Conservation (phyloP, 164 flowering plant species). For the Vitis riparia region DNA sequence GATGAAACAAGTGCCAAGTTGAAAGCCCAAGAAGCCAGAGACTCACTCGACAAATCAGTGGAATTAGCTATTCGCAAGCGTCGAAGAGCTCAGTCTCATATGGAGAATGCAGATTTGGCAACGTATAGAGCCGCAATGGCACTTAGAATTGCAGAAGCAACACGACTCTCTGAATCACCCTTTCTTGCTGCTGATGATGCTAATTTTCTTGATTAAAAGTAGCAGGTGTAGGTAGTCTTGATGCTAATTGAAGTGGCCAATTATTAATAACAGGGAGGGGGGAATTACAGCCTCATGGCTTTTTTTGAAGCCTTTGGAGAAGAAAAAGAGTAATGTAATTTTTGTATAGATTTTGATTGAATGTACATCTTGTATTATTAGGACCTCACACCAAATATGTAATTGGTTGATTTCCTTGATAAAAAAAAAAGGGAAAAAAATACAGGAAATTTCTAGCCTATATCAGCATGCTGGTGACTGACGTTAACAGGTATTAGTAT, state of each 20-base stretch:
- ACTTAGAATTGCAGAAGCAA: conserved; percentile 61
- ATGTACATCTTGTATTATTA: conserved; percentile 40
- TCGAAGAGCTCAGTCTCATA: conserved; percentile 60
- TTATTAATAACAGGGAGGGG: neutral
- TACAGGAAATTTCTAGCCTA: neutral
- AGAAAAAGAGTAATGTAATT: conserved; percentile 20
- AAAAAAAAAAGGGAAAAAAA: conserved; percentile 1
- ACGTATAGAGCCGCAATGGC: conserved; percentile 68
- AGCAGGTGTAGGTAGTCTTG: neutral
- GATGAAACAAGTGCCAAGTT: conserved; percentile 33
- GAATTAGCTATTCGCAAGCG: conserved; percentile 57
- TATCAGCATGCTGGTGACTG: neutral
- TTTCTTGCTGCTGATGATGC: conserved; percentile 24
- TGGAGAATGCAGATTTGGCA: conserved; percentile 72
- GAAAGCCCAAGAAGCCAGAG: conserved; percentile 52
- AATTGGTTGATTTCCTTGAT: conserved; percentile 4
- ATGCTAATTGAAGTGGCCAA: conserved; percentile 5
- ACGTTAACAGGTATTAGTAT: too few species aligned
- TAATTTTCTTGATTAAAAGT: conserved; percentile 22
- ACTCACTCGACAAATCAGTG: conserved; percentile 29
- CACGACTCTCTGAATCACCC: conserved; percentile 22
- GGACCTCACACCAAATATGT: conserved; percentile 14
- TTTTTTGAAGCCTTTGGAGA: conserved; percentile 18
- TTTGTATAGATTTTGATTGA: conserved; percentile 29
- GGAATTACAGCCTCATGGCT: conserved; percentile 18